Evolutionary conservation across 805 yeast genomes (phyloP), one percentile per base, ranked within the genome.

Genomic region (Peterozyma xylosa): DNA sequence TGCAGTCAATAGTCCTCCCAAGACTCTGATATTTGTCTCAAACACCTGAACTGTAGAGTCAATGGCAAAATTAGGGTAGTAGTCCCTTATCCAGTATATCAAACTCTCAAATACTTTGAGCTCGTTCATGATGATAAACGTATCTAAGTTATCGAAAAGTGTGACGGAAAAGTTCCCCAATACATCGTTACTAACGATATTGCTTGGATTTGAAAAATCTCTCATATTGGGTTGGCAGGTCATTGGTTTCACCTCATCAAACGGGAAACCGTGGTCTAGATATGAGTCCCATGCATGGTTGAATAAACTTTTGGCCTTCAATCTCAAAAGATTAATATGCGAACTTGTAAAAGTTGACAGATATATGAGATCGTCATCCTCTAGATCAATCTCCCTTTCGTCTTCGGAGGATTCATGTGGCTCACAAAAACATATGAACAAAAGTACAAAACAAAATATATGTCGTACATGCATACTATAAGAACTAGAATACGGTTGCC

Each of bases 1-100:
- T 0, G 87, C 78, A 2, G 91, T 80, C 17, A 90, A 56, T 30
- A 90, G 66, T 0, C 96, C 88, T 0, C 98, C 98, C 21, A 90
- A 56, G 1, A 86, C 76, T 35, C 98, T 64, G 14, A 91, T 90
- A 5, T 88, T 78, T 3, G 86, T 74, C 59, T 90, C 98, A 59
- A 90, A 90, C 1, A 90, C 95, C 56, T 90, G 97, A 0, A 90
- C 82, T 1, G 81, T 77, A 9, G 88, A 73, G 48, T 86, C 78
- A 35, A 77, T 70, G 35, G 77, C 71, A 55, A 87, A 87, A 39
- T 66, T 55, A 9, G 67, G 60, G 35, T 65, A 63, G 3, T 45
- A 51, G 2, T 59, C 54, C 11, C 59, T 59, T 9, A 78, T 64
- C 17, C 73, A 54, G 0, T 60, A 55, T 6, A 76, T 67, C 34